These are phyloP conservation scores for Myxozyma nipponensis DNA, from an alignment of 805 yeast genomes.

Conservation along the genomic window DNA sequence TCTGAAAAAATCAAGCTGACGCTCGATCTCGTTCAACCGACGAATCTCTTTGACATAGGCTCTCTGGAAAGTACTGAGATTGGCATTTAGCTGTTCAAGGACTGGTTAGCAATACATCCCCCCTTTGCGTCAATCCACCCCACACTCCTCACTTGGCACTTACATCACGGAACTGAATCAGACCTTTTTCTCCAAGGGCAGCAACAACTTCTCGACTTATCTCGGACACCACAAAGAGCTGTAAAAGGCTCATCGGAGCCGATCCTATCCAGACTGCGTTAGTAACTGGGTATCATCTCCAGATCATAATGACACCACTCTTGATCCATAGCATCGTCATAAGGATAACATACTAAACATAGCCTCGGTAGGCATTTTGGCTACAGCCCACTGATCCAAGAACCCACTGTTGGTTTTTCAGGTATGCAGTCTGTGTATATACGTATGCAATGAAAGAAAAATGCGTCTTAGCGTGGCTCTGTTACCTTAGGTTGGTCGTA, in stretches of 20 bases:
- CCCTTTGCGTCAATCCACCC: too few species aligned
- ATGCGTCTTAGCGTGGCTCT: too few species aligned
- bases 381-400: too few species aligned
- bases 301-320: not conserved
- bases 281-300: slow-evolving; percentile 45
- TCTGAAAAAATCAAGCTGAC: slow-evolving; percentile 58
- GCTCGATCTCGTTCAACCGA: slow-evolving; percentile 75
- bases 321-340: not conserved
- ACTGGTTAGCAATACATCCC: not conserved
- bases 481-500: too few species aligned
- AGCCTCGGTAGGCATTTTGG: slow-evolving; percentile 12
- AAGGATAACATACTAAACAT: slow-evolving; percentile 14
- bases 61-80: slow-evolving; percentile 81
- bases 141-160: not conserved
- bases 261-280: slow-evolving; percentile 49
- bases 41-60: slow-evolving; percentile 85
- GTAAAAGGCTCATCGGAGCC: slow-evolving; percentile 94
- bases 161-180: slow-evolving; percentile 78
- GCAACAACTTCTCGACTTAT: slow-evolving; percentile 82
- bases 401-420: too few species aligned
- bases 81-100: slow-evolving; percentile 53
- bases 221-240: slow-evolving; percentile 87
- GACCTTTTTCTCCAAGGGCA: slow-evolving; percentile 79
- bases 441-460: too few species aligned
- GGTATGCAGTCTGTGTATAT: too few species aligned